phyloP scores from a whole-genome alignment of 768 basidiomycete species.

The Xerocomellus chrysenteron region DNA sequence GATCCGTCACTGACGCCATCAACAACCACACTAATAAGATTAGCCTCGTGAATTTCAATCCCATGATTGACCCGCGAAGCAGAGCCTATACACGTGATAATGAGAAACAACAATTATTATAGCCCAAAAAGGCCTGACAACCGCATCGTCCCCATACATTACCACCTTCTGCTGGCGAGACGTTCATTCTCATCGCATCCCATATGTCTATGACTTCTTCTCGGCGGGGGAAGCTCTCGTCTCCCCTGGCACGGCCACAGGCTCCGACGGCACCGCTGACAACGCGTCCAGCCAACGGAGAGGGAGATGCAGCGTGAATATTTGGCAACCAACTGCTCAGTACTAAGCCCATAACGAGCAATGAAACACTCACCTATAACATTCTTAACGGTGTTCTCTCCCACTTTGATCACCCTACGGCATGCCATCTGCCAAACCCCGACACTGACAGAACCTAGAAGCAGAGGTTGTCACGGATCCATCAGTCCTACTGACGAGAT shows the following conservation, averaged over 20 bases:
- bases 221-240: slow-evolving; percentile 5
- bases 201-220: slow-evolving; percentile 21
- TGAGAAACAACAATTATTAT: slow-evolving; percentile 11
- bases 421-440: slow-evolving; percentile 97
- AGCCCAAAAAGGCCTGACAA: background rate
- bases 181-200: background rate
- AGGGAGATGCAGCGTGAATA: background rate
- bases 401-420: slow-evolving; percentile 75
- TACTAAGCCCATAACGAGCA: slow-evolving; percentile 1
- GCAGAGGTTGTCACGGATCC: background rate
- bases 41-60: slow-evolving; percentile 6
- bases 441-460: slow-evolving; percentile 84
- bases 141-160: background rate
- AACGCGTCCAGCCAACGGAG: background rate
- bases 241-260: slow-evolving; percentile 19
- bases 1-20: background rate
- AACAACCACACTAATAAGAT: background rate
- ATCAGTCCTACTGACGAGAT: background rate
- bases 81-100: slow-evolving; percentile 19
- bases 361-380: slow-evolving; percentile 41
- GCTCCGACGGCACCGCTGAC: slow-evolving; percentile 22
- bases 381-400: slow-evolving; percentile 71
- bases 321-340: background rate
- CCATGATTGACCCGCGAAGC: background rate
- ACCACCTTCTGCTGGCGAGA: background rate